A percentile compares a stretch with the other conserved stretches of the same genome.
phyloP scores from a whole-genome alignment of 1,284 basidiomycete species.

The Lignosus rhinocerotis region DNA sequence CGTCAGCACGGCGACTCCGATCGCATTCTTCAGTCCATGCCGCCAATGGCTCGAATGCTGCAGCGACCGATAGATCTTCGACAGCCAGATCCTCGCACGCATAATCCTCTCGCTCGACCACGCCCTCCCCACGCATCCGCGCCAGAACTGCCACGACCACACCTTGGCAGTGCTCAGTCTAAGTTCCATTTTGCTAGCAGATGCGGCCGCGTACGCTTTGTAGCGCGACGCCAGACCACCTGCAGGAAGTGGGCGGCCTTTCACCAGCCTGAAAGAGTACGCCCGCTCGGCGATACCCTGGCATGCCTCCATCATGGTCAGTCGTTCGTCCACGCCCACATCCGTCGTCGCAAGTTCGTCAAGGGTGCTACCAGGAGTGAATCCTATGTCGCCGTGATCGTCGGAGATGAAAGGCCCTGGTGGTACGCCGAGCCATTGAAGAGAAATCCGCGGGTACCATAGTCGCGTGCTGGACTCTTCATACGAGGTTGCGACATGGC shows the following conservation, averaged over 20 bases:
- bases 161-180: slow-evolving; percentile 4
- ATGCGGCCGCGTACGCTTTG: slow-evolving; percentile 8
- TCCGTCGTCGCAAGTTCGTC: slow-evolving; percentile 19
- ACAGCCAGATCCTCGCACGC: slow-evolving; percentile 37
- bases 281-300: slow-evolving; percentile 31
- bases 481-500: slow-evolving; percentile 37
- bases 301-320: slow-evolving; percentile 31
- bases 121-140: slow-evolving; percentile 14
- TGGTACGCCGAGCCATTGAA: slow-evolving; percentile 49
- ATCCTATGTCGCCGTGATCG: slow-evolving; percentile 33
- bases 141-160: slow-evolving; percentile 15
- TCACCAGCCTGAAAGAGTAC: slow-evolving; percentile 18
- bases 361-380: slow-evolving; percentile 16
- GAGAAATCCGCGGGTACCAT: slow-evolving; percentile 46
- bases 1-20: slow-evolving; percentile 44
- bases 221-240: slow-evolving; percentile 17
- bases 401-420: slow-evolving; percentile 42
- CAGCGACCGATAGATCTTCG: slow-evolving; percentile 33
- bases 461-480: slow-evolving; percentile 39
- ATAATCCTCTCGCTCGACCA: slow-evolving; percentile 40
- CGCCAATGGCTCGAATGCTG: slow-evolving; percentile 45
- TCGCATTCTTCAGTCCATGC: slow-evolving; percentile 49
- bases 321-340: slow-evolving; percentile 20
- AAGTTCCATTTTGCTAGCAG: slow-evolving; percentile 12
- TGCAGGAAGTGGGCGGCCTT: slow-evolving; percentile 14